Percentiles rank a stretch among this genome's conserved stretches.
These are phyloP conservation scores for Hansenula sp. DNA, from an alignment of 1,139 yeast species.

Conservation along the genomic window DNA sequence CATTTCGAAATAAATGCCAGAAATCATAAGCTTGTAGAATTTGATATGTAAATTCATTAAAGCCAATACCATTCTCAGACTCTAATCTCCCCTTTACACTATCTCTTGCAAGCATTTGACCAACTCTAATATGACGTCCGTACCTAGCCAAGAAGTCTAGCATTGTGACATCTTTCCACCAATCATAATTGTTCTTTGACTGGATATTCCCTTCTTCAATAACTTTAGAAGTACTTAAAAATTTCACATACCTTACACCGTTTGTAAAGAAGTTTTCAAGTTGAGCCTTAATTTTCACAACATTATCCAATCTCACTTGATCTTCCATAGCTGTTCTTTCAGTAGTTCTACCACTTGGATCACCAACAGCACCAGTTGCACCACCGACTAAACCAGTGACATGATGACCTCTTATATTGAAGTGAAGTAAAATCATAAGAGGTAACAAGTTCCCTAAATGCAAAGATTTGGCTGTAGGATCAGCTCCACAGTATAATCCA, in stretches of 20 bases:
- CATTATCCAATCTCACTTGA: constrained; percentile 51
- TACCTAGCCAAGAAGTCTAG: constrained; percentile 71
- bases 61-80: constrained; percentile 77
- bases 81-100: constrained; percentile 73
- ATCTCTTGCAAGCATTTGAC: constrained; percentile 87
- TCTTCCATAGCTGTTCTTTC: constrained; percentile 62
- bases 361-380: constrained; percentile 97
- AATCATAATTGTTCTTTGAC: constrained; percentile 61
- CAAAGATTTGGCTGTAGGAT: constrained; percentile 86
- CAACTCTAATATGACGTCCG: constrained; percentile 78
- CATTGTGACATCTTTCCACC: constrained; percentile 84
- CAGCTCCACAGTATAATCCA: constrained; percentile 90
- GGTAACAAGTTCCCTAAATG: constrained; percentile 92
- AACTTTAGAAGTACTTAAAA: constrained; percentile 51
- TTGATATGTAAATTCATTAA: constrained; percentile 91
- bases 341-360: constrained; percentile 86
- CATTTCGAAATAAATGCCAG: constrained; percentile 65
- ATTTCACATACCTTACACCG: constrained; percentile 57
- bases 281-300: constrained; percentile 55
- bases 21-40: constrained; percentile 92
- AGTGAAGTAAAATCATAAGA: constrained; percentile 77
- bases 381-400: constrained; percentile 88
- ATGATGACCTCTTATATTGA: constrained; percentile 77
- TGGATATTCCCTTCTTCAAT: constrained; percentile 35
- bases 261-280: constrained; percentile 53